Evolutionary conservation across 176 grass and related monocot genomes (phyloP).

Genomic region (Oryza glaberrima): DNA sequence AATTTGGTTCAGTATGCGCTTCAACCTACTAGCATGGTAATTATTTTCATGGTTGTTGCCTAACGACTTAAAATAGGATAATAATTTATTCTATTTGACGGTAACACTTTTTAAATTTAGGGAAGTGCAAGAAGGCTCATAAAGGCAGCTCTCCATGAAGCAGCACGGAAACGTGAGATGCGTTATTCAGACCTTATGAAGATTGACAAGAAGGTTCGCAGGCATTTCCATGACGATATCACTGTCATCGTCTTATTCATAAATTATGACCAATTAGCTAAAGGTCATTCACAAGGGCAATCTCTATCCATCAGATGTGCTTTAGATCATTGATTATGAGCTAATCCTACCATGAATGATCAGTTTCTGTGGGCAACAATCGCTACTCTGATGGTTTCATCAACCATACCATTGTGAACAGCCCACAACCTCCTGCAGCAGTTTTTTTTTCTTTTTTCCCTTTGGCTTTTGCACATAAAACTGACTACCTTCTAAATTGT

Average conservation of each 20-base stretch:
- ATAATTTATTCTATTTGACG: constrained; percentile 22
- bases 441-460: not conserved
- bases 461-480: constrained; percentile 59
- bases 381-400: constrained; percentile 17
- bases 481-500: constrained; percentile 41
- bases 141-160: constrained; percentile 94
- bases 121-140: constrained; percentile 93
- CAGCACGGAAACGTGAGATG: constrained; percentile 93
- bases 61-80: constrained; percentile 17
- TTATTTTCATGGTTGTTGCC: constrained; percentile 15
- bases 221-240: constrained; percentile 98
- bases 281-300: constrained; percentile 47
- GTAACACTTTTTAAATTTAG: constrained; percentile 39
- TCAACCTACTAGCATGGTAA: not conserved
- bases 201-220: constrained; percentile 97
- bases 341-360: constrained; percentile 22
- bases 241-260: constrained; percentile 89
- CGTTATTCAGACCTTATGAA: constrained; percentile 89
- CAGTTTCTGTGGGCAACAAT: constrained; percentile 21
- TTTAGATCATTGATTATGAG: constrained; percentile 70
- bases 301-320: constrained; percentile 76
- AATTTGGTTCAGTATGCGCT: constrained; percentile 7
- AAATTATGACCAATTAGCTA: constrained; percentile 65
- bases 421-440: constrained; percentile 31
- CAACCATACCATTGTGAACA: constrained; percentile 21